Evolutionary conservation across 371 early-diverging fungal genomes (phyloP).

Genomic region (Catenaria anguillulae): DNA sequence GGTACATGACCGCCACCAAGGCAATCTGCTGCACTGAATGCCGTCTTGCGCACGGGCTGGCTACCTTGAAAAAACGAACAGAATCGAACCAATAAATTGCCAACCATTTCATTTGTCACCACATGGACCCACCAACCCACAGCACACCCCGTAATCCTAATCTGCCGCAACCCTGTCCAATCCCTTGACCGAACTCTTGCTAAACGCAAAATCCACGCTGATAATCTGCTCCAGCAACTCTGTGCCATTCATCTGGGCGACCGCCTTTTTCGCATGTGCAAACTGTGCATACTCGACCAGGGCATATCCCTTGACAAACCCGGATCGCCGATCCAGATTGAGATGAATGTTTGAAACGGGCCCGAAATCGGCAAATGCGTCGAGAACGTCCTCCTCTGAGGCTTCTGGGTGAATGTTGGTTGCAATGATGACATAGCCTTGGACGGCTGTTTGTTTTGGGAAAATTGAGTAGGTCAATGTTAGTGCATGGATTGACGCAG

Average conservation of each 20-base stretch:
- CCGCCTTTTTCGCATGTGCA: slow-evolving; percentile 68
- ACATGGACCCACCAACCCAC: no score
- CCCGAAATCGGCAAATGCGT: slow-evolving; percentile 79
- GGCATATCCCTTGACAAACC: slow-evolving; percentile 64
- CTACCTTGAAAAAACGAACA: no score
- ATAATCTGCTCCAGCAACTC: slow-evolving; percentile 56
- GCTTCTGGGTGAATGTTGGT: slow-evolving; percentile 89
- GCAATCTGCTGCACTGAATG: no score
- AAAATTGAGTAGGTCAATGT: background rate
- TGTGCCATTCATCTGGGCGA: slow-evolving; percentile 49
- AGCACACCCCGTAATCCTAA: no score
- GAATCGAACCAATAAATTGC: no score
- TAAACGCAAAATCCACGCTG: slow-evolving; percentile 69
- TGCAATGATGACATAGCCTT: slow-evolving; percentile 87
- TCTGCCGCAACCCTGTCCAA: no score
- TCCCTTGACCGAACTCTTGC: background rate
- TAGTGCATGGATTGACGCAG: no score
- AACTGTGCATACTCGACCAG: slow-evolving; percentile 72
- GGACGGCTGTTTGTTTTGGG: slow-evolving; percentile 38
- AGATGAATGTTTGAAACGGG: slow-evolving; percentile 73
- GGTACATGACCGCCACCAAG: no score
- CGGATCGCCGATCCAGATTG: slow-evolving; percentile 77
- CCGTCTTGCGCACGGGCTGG: no score
- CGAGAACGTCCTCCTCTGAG: slow-evolving; percentile 75
- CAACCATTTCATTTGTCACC: no score